Conservation (phyloP, 1,139 yeast genomes). For the Blastobotrys buckinghamii region DNA sequence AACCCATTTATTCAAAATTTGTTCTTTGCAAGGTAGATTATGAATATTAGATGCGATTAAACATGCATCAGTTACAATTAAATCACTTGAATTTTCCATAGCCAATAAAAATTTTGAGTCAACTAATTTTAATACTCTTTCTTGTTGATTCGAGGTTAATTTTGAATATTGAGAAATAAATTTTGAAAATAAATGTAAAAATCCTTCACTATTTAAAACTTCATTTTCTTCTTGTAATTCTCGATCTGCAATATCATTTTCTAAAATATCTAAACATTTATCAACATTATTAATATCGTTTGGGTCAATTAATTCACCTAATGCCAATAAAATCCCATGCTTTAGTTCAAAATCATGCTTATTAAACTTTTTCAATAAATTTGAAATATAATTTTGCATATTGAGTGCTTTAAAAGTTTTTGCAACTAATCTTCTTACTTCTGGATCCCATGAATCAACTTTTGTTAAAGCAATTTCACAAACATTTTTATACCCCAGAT, state of each 20-base stretch:
- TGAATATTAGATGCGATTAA: not conserved
- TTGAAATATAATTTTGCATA: not conserved
- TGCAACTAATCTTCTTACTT: slow-evolving; percentile 37
- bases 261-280: slow-evolving; percentile 4
- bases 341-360: slow-evolving; percentile 19
- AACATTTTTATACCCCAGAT: slow-evolving; percentile 31
- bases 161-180: not conserved
- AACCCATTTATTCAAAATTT: slow-evolving; percentile 2
- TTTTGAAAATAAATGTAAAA: slow-evolving; percentile 13
- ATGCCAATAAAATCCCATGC: slow-evolving; percentile 24
- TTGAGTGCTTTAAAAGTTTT: slow-evolving; percentile 18
- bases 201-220: slow-evolving; percentile 20
- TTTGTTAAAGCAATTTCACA: slow-evolving; percentile 19
- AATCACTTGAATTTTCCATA: slow-evolving; percentile 20
- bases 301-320: slow-evolving; percentile 20
- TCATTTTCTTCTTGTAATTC: slow-evolving; percentile 20
- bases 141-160: not conserved
- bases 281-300: not conserved
- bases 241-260: slow-evolving; percentile 14
- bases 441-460: slow-evolving; percentile 35
- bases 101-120: slow-evolving; percentile 1
- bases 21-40: not conserved
- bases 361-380: slow-evolving; percentile 5
- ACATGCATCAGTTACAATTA: slow-evolving; percentile 16
- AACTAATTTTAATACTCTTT: not conserved